These are phyloP conservation scores for Curvularia lunata DNA, from an alignment of 2,329 filamentous ascomycete species.

Conservation along the genomic window DNA sequence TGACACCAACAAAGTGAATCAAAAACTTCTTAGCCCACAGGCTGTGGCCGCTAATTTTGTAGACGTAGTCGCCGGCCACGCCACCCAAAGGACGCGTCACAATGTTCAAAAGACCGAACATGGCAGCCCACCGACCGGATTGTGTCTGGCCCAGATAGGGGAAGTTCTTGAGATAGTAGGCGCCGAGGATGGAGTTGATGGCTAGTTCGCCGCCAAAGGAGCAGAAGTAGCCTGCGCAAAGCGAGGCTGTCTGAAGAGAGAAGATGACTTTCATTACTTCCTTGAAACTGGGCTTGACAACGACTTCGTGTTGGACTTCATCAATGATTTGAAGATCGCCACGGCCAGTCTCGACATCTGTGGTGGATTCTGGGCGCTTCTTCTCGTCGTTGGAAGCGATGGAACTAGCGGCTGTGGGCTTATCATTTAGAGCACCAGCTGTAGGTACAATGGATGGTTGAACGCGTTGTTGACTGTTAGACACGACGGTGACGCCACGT, in stretches of 20 bases:
- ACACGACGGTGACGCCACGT: constrained; percentile 65
- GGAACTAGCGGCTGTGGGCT: constrained; percentile 40
- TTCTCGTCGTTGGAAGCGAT: constrained; percentile 50
- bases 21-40: constrained; percentile 71
- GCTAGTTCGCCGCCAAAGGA: constrained; percentile 66
- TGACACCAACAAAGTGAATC: constrained; percentile 62
- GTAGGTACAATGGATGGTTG: constrained; percentile 59
- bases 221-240: constrained; percentile 64
- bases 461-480: constrained; percentile 57
- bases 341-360: constrained; percentile 56
- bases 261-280: constrained; percentile 67
- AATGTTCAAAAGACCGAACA: constrained; percentile 78
- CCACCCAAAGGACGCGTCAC: constrained; percentile 71
- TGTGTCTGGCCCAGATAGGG: constrained; percentile 60
- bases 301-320: constrained; percentile 65
- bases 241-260: constrained; percentile 63
- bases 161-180: constrained; percentile 65
- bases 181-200: constrained; percentile 66
- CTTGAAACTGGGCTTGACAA: constrained; percentile 65
- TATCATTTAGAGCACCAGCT: constrained; percentile 58
- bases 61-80: constrained; percentile 63
- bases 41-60: constrained; percentile 54
- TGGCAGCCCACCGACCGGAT: constrained; percentile 69
- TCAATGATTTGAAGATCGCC: constrained; percentile 61
- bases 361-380: constrained; percentile 29